Base-by-base conservation (phyloP, 148 eudicot species). In the Talinum fruticosum region DNA sequence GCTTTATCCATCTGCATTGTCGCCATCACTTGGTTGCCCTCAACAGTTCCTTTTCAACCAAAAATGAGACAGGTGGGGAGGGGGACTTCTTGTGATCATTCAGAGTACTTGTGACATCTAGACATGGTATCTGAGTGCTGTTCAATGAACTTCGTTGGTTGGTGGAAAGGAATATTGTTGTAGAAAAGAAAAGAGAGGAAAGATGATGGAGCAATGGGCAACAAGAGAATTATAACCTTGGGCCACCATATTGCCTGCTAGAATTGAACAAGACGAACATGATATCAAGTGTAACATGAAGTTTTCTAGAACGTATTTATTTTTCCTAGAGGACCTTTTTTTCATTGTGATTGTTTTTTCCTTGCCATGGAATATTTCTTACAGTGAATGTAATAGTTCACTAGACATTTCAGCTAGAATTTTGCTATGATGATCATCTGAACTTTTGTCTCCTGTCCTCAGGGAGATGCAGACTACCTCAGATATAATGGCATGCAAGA, bases 381-480 rank as follows among this genome's bases (percentile, higher is more conserved):
- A 23, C 14, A 8, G 49, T 36, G 13, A n/a, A 64, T 71, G 33
- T 72, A 28, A 13, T 24, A 44, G 62, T 19, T 16, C 19, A 10
- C 65, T 62, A 54, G 4, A 53, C 47, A 26, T 30, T 65, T 41
- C 16, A 16, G 73, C 72, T 36, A 44, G 23, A 49, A 13, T 71
- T 41, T 49, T 35, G 29, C 66, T 66, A 15, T 76, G 30, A 10
- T 36, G 37, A 78, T 38, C 15, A 26, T 32, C 32, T n/a, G 26
- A 51, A 26, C 29, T 37, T 49, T 49, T 57, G 14, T 65, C 67
- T 71, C 35, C 23, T 76, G 77, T 81, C 24, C 75, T 28, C 87
- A 96, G 99, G 99, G 99, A 26, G 99, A 96, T 91, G 98, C 99
- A 75, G 84, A 90, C 0, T 96, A 88, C 87, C 80, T 96, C 53